Percentiles rank a stretch among this genome's conserved stretches.
These are phyloP conservation scores for Pachysandra terminalis DNA, from an alignment of 164 flowering plant species.

Conservation along the genomic window DNA sequence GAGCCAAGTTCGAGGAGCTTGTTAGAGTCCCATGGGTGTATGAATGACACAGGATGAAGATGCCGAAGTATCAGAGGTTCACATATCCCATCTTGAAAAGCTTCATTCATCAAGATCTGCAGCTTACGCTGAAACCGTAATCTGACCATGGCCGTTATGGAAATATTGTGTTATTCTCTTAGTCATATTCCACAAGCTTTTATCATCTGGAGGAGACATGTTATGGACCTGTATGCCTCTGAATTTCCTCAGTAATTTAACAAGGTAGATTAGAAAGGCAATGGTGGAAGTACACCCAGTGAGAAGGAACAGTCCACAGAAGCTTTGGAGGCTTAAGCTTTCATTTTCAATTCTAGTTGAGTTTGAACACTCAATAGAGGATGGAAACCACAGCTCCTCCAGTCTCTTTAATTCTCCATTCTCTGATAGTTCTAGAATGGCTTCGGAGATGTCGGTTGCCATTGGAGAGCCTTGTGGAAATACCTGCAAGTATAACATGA, in stretches of 20 bases:
- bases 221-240: background rate
- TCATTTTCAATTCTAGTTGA: background rate
- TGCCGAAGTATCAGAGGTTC: too few species aligned
- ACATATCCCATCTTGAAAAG: background rate
- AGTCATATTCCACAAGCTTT: slow-evolving; percentile 6
- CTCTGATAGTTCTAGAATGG: slow-evolving; percentile 22
- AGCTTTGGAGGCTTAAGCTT: slow-evolving; percentile 15
- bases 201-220: background rate
- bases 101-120: background rate
- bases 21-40: too few species aligned
- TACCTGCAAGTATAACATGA: slow-evolving; percentile 14
- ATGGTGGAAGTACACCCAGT: slow-evolving; percentile 25
- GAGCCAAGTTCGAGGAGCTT: too few species aligned
- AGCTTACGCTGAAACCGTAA: background rate
- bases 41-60: too few species aligned
- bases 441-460: slow-evolving; percentile 23
- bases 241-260: slow-evolving; percentile 3
- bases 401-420: slow-evolving; percentile 12
- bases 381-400: slow-evolving; percentile 8
- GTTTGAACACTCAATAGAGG: background rate
- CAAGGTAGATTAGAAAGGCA: slow-evolving; percentile 18
- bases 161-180: background rate
- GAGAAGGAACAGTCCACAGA: slow-evolving; percentile 19
- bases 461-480: slow-evolving; percentile 29
- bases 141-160: background rate